Evolutionary conservation across 805 yeast species (phyloP).

Genomic region (Lachancea cidri): DNA sequence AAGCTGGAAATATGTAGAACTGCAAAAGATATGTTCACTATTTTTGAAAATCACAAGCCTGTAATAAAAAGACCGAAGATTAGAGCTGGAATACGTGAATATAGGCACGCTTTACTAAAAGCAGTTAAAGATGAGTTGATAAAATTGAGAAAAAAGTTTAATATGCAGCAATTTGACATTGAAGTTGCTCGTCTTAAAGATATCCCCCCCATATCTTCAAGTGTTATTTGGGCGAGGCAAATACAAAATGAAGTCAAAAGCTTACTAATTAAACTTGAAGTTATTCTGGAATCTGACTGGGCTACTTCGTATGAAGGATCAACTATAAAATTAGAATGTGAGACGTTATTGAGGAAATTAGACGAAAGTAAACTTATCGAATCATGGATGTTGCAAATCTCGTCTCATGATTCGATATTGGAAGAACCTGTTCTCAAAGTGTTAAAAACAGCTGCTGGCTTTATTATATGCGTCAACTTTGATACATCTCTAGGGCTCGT

Average conservation of each 20-base stretch:
- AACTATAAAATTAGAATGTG: constrained; percentile 48
- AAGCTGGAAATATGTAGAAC: constrained; percentile 35
- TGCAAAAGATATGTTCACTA: constrained; percentile 46
- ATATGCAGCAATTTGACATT: constrained; percentile 33
- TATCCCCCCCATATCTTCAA: constrained; percentile 43
- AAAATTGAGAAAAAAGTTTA: constrained; percentile 38
- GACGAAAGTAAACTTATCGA: constrained; percentile 39
- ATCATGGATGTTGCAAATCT: constrained; percentile 43
- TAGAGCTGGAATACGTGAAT: constrained; percentile 54
- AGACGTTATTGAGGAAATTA: constrained; percentile 41
- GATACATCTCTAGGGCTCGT: constrained; percentile 39
- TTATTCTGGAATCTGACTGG: constrained; percentile 60
- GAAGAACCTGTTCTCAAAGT: constrained; percentile 40
- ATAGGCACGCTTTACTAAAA: constrained; percentile 46
- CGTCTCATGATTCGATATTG: constrained; percentile 16
- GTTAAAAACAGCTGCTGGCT: constrained; percentile 20
- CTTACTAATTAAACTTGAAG: constrained; percentile 42
- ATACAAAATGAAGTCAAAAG: constrained; percentile 40
- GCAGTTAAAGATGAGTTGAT: constrained; percentile 45
- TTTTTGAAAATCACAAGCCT: constrained; percentile 45
- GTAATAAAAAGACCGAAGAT: constrained; percentile 50
- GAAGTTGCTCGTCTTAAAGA: constrained; percentile 39
- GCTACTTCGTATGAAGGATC: constrained; percentile 59
- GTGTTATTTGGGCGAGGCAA: constrained; percentile 50
- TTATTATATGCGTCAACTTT: constrained; percentile 45